Conservation (phyloP, 1,139 yeast species). For the Geotrichum aggregatum region DNA sequence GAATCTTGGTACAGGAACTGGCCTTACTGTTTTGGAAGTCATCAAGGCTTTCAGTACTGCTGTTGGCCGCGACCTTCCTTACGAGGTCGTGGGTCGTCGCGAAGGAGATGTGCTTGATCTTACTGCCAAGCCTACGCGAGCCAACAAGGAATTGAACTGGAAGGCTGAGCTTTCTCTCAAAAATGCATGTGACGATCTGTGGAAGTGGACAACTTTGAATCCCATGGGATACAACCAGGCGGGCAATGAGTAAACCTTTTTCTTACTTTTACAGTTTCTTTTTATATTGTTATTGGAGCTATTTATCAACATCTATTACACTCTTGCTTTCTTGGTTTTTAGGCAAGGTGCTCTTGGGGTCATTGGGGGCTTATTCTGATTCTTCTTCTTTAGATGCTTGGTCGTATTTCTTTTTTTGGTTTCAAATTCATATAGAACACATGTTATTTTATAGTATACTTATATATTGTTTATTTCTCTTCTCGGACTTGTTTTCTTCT, state of each 20-base stretch:
- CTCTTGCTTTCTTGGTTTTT: too few relatives aligned
- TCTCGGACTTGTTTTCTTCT: too few relatives aligned
- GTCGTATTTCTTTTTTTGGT: too few relatives aligned
- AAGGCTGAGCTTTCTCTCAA: slow-evolving; percentile 53
- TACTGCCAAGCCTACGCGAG: slow-evolving; percentile 68
- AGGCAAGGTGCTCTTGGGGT: too few relatives aligned
- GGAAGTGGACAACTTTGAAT: slow-evolving; percentile 73
- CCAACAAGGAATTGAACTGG: slow-evolving; percentile 66
- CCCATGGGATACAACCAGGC: slow-evolving; percentile 55
- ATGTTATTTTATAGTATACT: too few relatives aligned
- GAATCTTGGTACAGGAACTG: slow-evolving; percentile 81
- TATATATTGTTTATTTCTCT: too few relatives aligned
- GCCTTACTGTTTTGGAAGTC: slow-evolving; percentile 73
- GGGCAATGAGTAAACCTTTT: slow-evolving; percentile 42
- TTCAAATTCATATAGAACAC: too few relatives aligned
- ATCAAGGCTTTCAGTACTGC: slow-evolving; percentile 63
- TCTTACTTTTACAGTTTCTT: too few relatives aligned
- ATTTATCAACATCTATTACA: too few relatives aligned
- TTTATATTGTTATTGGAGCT: too few relatives aligned
- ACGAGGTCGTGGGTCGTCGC: slow-evolving; percentile 61
- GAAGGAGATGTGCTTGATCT: slow-evolving; percentile 76
- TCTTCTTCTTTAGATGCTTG: too few relatives aligned
- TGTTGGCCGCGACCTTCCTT: slow-evolving; percentile 64
- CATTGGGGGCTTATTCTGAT: too few relatives aligned
- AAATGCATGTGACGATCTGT: slow-evolving; percentile 66